These are phyloP conservation scores for Hapsidospora chrysogenum DNA, from an alignment of 495 filamentous ascomycete genomes.

Conservation along the genomic window DNA sequence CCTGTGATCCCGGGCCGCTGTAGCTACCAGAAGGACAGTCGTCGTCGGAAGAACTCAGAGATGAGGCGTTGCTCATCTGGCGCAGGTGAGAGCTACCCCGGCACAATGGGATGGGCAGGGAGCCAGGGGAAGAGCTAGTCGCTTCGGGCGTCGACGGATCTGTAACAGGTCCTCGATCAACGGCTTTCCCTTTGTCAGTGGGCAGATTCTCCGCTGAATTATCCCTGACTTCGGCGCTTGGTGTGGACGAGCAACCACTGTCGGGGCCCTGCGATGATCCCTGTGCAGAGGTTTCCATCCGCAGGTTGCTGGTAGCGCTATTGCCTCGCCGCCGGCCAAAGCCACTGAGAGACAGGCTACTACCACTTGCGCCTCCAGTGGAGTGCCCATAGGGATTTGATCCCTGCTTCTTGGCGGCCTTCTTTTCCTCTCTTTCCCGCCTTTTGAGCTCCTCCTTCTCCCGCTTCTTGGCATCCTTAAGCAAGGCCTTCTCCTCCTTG, in stretches of 20 bases:
- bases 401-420: slow-evolving; percentile 48
- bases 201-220: slow-evolving; percentile 5
- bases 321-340: slow-evolving; percentile 34
- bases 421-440: slow-evolving; percentile 70
- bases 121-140: slow-evolving; percentile 4
- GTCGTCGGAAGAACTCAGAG: slow-evolving; percentile 54
- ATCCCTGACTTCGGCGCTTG: not conserved
- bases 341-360: slow-evolving; percentile 27
- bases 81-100: slow-evolving; percentile 51
- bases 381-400: slow-evolving; percentile 29
- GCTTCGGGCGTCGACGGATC: slow-evolving; percentile 10
- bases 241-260: slow-evolving; percentile 7
- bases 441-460: too few species aligned
- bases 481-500: slow-evolving; percentile 63
- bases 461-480: slow-evolving; percentile 65
- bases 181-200: slow-evolving; percentile 63
- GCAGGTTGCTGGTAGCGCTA: slow-evolving; percentile 32
- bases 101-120: slow-evolving; percentile 21
- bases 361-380: slow-evolving; percentile 31
- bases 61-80: slow-evolving; percentile 71
- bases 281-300: slow-evolving; percentile 22
- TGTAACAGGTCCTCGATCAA: slow-evolving; percentile 36
- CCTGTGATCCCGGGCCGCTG: slow-evolving; percentile 16
- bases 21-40: slow-evolving; percentile 45
- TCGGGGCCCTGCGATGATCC: slow-evolving; percentile 7